Percentiles rank a stretch among this genome's conserved stretches.
These are phyloP conservation scores for Fusarium dlaminii DNA, from an alignment of 2,329 filamentous ascomycete species.

Conservation along the genomic window DNA sequence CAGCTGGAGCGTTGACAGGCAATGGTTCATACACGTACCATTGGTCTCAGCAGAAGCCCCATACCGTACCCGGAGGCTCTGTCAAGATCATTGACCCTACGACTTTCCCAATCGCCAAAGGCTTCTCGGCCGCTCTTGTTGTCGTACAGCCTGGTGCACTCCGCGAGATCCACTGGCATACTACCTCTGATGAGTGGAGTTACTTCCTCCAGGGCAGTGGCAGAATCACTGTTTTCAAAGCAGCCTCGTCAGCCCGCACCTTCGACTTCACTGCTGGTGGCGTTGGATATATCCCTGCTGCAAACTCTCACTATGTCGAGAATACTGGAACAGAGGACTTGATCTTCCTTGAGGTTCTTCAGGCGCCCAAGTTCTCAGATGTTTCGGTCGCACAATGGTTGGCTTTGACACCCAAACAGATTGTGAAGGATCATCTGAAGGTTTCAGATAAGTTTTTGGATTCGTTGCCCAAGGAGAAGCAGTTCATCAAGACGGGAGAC, in stretches of 20 bases:
- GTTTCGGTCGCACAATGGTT: constrained; percentile 13
- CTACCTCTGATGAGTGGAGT: constrained; percentile 11
- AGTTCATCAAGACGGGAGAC: constrained; percentile 4
- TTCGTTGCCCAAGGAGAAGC: constrained; percentile 7
- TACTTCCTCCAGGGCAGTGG: constrained; percentile 16
- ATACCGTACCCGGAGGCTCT: constrained; percentile 8
- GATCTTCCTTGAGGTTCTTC: constrained; percentile 13
- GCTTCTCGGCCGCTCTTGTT: constrained; percentile 3
- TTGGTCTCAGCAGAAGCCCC: constrained; percentile 14
- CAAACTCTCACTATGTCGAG: constrained; percentile 15
- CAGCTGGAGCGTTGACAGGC: neutral
- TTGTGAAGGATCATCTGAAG: constrained; percentile 16
- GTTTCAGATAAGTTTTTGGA: constrained; percentile 14
- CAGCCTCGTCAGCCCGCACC: neutral
- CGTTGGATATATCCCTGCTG: constrained; percentile 3
- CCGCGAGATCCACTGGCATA: constrained; percentile 16
- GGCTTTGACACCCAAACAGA: constrained; percentile 2
- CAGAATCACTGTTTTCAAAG: constrained; percentile 3
- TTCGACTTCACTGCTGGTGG: constrained; percentile 14
- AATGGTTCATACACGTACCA: constrained; percentile 17
- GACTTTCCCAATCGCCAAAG: constrained; percentile 1
- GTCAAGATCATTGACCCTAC: constrained; percentile 13
- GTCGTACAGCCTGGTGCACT: constrained; percentile 3
- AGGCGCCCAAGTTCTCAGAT: constrained; percentile 12
- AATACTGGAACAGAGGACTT: constrained; percentile 8